Evolutionary conservation across 257 asterid species (phyloP), one percentile per base, ranked within the genome.

Genomic region (Penstemon davidsonii): DNA sequence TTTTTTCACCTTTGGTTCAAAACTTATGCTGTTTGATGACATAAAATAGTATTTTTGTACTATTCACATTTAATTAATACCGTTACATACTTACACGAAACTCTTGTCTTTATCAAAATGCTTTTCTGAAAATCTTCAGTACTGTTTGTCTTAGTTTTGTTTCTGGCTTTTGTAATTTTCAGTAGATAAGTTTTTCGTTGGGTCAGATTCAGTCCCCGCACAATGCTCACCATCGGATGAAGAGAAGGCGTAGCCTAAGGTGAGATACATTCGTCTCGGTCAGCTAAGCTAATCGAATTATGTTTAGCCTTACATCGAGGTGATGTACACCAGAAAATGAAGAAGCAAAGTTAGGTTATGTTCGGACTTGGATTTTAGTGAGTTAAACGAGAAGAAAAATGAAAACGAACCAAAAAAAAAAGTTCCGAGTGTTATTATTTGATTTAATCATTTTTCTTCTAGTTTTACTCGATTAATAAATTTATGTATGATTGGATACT

Each of bases 131-230:
- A 25, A 25, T n/a, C 9, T 36, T 37, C 13, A 10, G 40, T 46
- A 64, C 45, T 8, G 49, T 44, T 10, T 58, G 37, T 68, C 60
- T 50, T 49, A 47, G 62, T 55, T 8, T 18, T 25, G 43, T 25
- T 25, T 10, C 39, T 39, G 79, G 38, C 54, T 41, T 73, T 74
- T 74, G 58, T n/a, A n/a, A 0, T 74, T 75, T 60, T 72, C 82
- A 85, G 92, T 80, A 53, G 90, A 86, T 77, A 90, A 88, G 82
- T 88, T 86, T 79, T 86, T 88, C 8, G 87, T 82, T 60, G 93
- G 86, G 58, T 73, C 87, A 64, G 89, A 86, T 56, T 71, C 83
- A 7, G 68, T 79, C 60, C 86, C 89, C 8, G 90, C 75, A 66
- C 86, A 83, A 13, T 68, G 82, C 70, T 75, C 80, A 58, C 86